Conservation (phyloP, 73 alveolate genomes). For the Paramecium sexaurelia region DNA sequence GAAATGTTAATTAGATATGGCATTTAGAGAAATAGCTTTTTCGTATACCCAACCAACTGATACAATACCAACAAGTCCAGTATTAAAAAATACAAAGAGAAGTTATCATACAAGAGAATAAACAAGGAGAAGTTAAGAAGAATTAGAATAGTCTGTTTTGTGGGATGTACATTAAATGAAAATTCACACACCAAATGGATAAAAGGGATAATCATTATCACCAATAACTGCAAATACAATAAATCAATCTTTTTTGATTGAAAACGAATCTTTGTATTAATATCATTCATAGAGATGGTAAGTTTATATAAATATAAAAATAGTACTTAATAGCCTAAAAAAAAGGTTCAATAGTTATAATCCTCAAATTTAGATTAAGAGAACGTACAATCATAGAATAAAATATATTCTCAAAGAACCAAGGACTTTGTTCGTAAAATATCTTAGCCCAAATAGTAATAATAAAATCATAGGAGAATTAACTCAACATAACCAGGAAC, state of each 20-base stretch:
- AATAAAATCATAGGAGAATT: neutral
- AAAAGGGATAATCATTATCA: neutral
- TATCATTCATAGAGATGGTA: constrained; percentile 51
- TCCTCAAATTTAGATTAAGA: constrained; percentile 19
- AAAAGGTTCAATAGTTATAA: neutral
- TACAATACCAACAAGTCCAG: neutral
- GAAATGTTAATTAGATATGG: neutral
- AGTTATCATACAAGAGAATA: constrained; percentile 29
- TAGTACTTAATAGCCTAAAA: neutral
- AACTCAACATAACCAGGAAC: constrained; percentile 47
- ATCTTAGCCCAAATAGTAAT: neutral
- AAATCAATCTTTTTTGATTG: neutral
- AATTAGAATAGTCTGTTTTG: constrained; percentile 37
- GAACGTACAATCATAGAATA: neutral
- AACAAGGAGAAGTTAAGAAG: constrained; percentile 37
- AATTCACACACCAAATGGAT: constrained; percentile 23
- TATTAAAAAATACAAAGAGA: constrained; percentile 5
- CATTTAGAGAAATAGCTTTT: constrained; percentile 56
- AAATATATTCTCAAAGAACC: constrained; percentile 30
- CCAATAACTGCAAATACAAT: constrained; percentile 25
- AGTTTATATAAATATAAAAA: neutral
- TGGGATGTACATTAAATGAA: constrained; percentile 61
- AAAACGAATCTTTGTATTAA: neutral
- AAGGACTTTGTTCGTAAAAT: constrained; percentile 48
- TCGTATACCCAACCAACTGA: neutral